Conservation (phyloP, 257 asterid genomes). For the Ligustrum vulgare region DNA sequence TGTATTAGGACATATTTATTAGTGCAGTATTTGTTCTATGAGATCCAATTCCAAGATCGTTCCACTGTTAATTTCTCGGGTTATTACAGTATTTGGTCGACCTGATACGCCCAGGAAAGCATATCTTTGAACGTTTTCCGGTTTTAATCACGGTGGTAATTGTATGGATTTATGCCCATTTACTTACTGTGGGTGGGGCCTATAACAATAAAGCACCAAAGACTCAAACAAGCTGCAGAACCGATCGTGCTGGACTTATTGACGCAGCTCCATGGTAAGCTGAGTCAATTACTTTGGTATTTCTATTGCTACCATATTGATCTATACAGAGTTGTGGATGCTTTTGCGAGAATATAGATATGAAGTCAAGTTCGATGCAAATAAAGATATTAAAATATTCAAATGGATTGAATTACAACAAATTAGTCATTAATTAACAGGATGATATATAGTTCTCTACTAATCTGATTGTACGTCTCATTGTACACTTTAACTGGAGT, state of each 20-base stretch:
- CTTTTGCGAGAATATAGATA: too few species aligned
- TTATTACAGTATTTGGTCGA: slow-evolving; percentile 69
- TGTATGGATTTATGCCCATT: slow-evolving; percentile 73
- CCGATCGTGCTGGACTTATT: slow-evolving; percentile 82
- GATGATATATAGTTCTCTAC: neutral
- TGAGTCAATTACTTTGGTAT: neutral
- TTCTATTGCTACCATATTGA: neutral
- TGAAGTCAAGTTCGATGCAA: too few species aligned
- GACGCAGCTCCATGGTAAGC: slow-evolving; percentile 70
- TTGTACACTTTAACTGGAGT: neutral
- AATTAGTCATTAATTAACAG: neutral
- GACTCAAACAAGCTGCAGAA: slow-evolving; percentile 70
- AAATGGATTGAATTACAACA: neutral
- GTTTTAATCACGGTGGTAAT: slow-evolving; percentile 58
- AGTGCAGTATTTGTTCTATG: neutral
- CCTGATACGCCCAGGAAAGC: slow-evolving; percentile 52
- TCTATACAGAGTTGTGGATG: neutral
- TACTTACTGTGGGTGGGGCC: slow-evolving; percentile 77
- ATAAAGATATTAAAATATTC: too few species aligned
- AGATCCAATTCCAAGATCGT: neutral
- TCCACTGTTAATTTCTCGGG: slow-evolving; percentile 9
- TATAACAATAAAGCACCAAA: slow-evolving; percentile 44
- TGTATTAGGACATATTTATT: neutral
- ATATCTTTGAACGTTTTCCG: slow-evolving; percentile 64
- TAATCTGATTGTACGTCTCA: neutral